These are phyloP conservation scores for Aristolochia californica DNA, from an alignment of 164 flowering plant species.

Conservation along the genomic window DNA sequence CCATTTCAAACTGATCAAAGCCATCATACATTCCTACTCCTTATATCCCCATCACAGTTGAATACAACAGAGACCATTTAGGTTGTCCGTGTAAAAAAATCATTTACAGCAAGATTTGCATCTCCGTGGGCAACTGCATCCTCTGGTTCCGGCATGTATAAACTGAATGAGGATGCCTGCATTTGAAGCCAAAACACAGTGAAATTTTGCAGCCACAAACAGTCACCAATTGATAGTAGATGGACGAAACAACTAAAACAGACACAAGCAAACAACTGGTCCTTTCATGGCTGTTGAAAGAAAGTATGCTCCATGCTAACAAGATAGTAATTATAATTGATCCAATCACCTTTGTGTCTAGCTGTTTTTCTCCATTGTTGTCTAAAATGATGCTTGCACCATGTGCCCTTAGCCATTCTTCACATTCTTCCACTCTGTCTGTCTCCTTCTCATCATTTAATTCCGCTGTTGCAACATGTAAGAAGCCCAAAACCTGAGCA, in stretches of 20 bases:
- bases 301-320: too few species aligned
- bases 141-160: conserved; percentile 91
- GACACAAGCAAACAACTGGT: not conserved
- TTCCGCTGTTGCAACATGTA: conserved; percentile 22
- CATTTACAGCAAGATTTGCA: conserved; percentile 85
- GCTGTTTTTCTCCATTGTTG: conserved; percentile 52
- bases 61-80: conserved; percentile 1
- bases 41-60: not conserved
- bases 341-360: conserved; percentile 72
- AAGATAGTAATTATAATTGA: too few species aligned
- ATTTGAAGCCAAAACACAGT: conserved; percentile 1
- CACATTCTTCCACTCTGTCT: conserved; percentile 69
- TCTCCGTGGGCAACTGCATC: conserved; percentile 99
- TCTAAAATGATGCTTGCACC: conserved; percentile 68
- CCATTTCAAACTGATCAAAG: too few species aligned
- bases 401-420: conserved; percentile 90
- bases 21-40: not conserved
- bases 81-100: conserved; percentile 65
- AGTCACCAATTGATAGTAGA: not conserved
- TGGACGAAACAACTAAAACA: not conserved
- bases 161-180: conserved; percentile 67
- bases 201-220: not conserved
- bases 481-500: conserved; percentile 71
- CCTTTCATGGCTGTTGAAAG: too few species aligned
- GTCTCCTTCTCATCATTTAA: conserved; percentile 35